These are phyloP conservation scores for Phytophthora litchii DNA, from an alignment of 352 stramenopile species.

Conservation along the genomic window DNA sequence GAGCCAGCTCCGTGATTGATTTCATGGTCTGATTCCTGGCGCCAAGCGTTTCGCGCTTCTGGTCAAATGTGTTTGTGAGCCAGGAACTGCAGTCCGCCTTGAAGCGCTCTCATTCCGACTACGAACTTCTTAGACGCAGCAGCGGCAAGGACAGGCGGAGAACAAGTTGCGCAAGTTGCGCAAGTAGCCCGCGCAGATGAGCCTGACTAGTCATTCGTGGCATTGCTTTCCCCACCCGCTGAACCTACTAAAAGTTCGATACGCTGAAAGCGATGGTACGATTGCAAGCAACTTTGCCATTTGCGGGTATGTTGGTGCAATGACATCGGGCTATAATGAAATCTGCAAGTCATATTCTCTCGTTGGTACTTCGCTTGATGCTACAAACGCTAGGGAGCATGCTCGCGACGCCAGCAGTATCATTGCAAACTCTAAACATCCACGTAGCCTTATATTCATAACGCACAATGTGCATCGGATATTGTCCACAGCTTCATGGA, in stretches of 20 bases:
- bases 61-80: conserved; percentile 32
- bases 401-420: too few species aligned
- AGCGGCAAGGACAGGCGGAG: conserved; percentile 14
- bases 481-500: too few species aligned
- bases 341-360: too few species aligned
- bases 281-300: neutral
- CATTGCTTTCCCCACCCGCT: conserved; percentile 4
- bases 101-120: neutral
- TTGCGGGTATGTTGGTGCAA: neutral
- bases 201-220: conserved; percentile 15
- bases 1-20: conserved; percentile 21
- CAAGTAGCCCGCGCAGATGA: conserved; percentile 15
- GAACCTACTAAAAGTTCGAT: conserved; percentile 19
- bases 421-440: too few species aligned
- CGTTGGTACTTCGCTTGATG: too few species aligned
- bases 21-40: conserved; percentile 31
- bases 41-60: conserved; percentile 12
- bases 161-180: conserved; percentile 7
- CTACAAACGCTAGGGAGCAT: too few species aligned
- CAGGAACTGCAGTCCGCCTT: conserved; percentile 5
- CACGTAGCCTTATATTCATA: too few species aligned
- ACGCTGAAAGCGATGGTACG: conserved; percentile 3
- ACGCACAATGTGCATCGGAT: too few species aligned
- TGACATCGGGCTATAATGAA: too few species aligned
- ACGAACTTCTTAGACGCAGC: conserved; percentile 6